Base-by-base conservation (phyloP, 1,284 basidiomycete genomes). In the Puccinia coronata region DNA sequence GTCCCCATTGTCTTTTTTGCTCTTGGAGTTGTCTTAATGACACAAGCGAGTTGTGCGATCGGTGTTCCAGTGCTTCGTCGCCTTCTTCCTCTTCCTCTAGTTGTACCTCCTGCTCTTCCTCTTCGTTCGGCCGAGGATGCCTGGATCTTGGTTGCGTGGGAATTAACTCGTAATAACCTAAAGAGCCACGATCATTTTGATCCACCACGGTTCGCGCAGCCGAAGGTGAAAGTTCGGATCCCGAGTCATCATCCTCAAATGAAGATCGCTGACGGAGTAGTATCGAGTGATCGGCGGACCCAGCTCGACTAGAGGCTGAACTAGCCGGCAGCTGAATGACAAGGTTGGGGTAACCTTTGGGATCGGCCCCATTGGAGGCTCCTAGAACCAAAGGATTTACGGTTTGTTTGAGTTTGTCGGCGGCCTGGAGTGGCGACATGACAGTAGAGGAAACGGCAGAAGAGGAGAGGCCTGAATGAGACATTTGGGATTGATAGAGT, bases 181-280 rank as follows among this genome's bases (percentile, higher is more conserved):
- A 41, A 51, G 61, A 67, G 0, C 51, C 51, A 34, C 14, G 41
- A 6, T 70, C n/a, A n/a, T n/a, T 72, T 36, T 55, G 28, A 28
- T 55, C 70, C 31, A 36, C 16, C 51, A 55, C 39, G 49, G 43
- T 28, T n/a, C 47, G 76, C 1, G 63, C 39, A 23, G 31, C 49
- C n/a, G 51, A 69, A n/a, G 43, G 51, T 1, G 76, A 78, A 76
- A 63, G 34, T 25, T 78, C 63, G 31, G 65, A 53, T 34, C 57
- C 57, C 49, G 74, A 76, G 65, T 78, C 75, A 41, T 78, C 75
- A 67, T 78, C 75, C n/a, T n/a, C n/a, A 55, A 78, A 78, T 0
- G 75, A 78, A 34, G 75, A 78, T 39, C 61, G 23, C 34, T 65
- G 75, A 23, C 75, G 61, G n/a, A 75, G 41, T 41, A 39, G 34